Conservation (phyloP, 768 basidiomycete genomes). For the Rhizopogon roseolus region DNA sequence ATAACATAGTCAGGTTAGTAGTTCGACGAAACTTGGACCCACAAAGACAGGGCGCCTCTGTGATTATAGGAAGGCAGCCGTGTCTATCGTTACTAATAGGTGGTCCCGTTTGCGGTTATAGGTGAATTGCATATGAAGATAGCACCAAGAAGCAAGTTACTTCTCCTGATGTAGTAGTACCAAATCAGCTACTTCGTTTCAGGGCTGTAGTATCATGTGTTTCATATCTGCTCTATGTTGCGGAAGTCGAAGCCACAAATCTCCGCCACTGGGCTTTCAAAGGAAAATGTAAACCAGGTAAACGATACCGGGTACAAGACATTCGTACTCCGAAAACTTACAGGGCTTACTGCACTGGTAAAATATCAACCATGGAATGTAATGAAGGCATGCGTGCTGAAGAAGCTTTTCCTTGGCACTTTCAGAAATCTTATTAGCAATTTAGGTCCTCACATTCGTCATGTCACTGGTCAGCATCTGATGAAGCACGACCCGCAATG, state of each 20-base stretch:
- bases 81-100: neutral
- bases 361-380: neutral
- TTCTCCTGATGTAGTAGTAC: neutral
- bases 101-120: neutral
- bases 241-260: neutral
- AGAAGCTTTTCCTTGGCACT: too few species aligned
- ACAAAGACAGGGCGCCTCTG: neutral
- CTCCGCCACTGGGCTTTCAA: neutral
- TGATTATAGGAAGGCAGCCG: neutral
- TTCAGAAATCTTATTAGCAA: too few species aligned
- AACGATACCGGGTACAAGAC: neutral
- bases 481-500: neutral
- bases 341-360: too few species aligned
- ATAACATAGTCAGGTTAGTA: neutral
- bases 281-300: neutral
- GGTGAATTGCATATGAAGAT: neutral
- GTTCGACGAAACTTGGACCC: slow-evolving; percentile 1
- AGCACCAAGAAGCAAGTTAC: neutral
- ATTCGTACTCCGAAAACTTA: neutral
- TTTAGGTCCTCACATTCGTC: neutral
- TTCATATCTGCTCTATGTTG: neutral
- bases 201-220: neutral
- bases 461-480: neutral
- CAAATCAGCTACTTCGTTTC: neutral
- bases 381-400: neutral